Base-by-base conservation (phyloP, 768 basidiomycete species). In the Multifurca ochricompacta region DNA sequence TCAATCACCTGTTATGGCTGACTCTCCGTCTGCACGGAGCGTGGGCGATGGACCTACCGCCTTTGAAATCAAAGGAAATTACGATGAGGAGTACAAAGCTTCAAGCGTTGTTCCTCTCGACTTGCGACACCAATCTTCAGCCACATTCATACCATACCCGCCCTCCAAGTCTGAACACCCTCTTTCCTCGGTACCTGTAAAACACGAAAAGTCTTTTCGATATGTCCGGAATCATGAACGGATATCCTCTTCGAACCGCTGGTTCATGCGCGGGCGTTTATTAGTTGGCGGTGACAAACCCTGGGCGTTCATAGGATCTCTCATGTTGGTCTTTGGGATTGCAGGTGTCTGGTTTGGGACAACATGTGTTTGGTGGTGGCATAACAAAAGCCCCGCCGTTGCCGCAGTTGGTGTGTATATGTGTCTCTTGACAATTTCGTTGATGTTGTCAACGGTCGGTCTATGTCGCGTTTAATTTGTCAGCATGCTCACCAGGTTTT, bases 281-380 rank as follows among this genome's bases (percentile, higher is more conserved):
- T 68, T 98, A 60, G 89, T 86, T 0, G 92, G 93, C 6, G 91
- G 91, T 1, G 95, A 97, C 70, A 79, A 81, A 18, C 85, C 86
- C 0, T 82, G 81, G 73, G 91, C 94, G 4, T 90, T 98, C 60
- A 63, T 90, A 2, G 77, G 74, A 0, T 79, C 79, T 6, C 70
- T 94, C 45, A 65, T 67, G 1, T 50, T 95, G 19, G 71, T 85
- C 25, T 65, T 92, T 23, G 75, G 75, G 2, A 75, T 97, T 42
- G 73, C 87, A 2, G 90, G 83, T 0, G 69, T 87, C 8, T 99
- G 91, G 89, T 81, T 96, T 59, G 87, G 82, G 9, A 91, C 91
- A 23, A 93, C 91, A 1, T 86, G 83, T 42, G 81, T 85, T 16
- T 95, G 85, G 80, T 85, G 94, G 79, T 97, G 94, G 93, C 70